Evolutionary conservation across 1,139 yeast genomes (phyloP).

Genomic region (Hyphopichia khmerensis): DNA sequence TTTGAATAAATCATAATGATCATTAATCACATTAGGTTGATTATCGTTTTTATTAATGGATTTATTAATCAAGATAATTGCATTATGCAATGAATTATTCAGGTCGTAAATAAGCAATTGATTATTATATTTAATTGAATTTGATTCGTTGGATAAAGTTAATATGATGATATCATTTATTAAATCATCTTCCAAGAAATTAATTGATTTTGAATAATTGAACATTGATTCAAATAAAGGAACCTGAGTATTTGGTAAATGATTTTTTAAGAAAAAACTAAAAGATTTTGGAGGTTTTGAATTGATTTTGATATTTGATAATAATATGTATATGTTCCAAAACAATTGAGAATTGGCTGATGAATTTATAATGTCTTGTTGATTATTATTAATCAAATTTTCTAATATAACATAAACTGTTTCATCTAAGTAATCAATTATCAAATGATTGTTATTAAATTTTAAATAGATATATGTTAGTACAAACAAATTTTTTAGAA

Average conservation of each 20-base stretch:
- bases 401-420: slow-evolving; percentile 35
- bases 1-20: slow-evolving; percentile 22
- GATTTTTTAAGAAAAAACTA: slow-evolving; percentile 29
- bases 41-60: slow-evolving; percentile 26
- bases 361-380: slow-evolving; percentile 1
- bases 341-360: slow-evolving; percentile 27
- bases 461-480: slow-evolving; percentile 31
- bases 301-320: slow-evolving; percentile 37
- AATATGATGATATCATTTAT: slow-evolving; percentile 35
- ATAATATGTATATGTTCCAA: slow-evolving; percentile 44
- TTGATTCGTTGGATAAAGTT: slow-evolving; percentile 45
- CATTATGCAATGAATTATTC: slow-evolving; percentile 45
- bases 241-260: slow-evolving; percentile 14
- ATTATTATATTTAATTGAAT: slow-evolving; percentile 29
- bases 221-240: slow-evolving; percentile 19
- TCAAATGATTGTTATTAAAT: slow-evolving; percentile 33
- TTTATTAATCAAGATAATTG: slow-evolving; percentile 46
- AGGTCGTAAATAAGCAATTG: slow-evolving; percentile 33
- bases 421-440: slow-evolving; percentile 48
- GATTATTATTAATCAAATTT: slow-evolving; percentile 18
- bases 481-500: slow-evolving; percentile 31
- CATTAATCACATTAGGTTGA: not conserved
- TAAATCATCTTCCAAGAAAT: slow-evolving; percentile 6
- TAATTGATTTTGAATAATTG: slow-evolving; percentile 27
- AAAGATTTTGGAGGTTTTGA: slow-evolving; percentile 41